Conservation (phyloP, 148 eudicot species). For the Drosera capensis region DNA sequence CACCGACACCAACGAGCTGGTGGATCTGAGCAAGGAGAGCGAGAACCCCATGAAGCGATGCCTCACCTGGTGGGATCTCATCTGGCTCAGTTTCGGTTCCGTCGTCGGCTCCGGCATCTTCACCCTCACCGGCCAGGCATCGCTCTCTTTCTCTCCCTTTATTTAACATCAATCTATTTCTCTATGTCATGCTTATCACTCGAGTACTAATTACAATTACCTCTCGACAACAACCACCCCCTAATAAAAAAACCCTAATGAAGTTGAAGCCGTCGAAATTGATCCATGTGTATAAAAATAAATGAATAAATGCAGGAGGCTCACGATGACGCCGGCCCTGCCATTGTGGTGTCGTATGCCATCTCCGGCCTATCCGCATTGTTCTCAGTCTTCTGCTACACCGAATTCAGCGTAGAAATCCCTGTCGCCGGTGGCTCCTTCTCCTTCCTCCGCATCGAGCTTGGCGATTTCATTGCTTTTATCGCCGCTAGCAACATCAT, state of each 20-base stretch:
- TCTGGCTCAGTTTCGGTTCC: conserved; percentile 69
- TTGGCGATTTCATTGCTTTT: conserved; percentile 81
- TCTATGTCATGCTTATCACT: too few relatives aligned
- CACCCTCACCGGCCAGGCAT: conserved; percentile 72
- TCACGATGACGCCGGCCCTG: conserved; percentile 61
- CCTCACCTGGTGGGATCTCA: conserved; percentile 78
- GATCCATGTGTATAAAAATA: too few relatives aligned
- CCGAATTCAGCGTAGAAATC: conserved; percentile 76
- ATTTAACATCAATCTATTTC: too few relatives aligned
- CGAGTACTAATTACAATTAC: too few relatives aligned
- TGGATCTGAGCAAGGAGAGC: conserved; percentile 29
- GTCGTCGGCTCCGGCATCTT: conserved; percentile 81
- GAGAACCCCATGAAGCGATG: conserved; percentile 48
- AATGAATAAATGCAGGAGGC: too few relatives aligned
- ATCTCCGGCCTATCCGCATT: conserved; percentile 73
- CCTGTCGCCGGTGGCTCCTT: conserved; percentile 94
- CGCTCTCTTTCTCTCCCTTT: too few relatives aligned
- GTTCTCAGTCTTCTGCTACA: conserved; percentile 78
- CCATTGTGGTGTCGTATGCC: conserved; percentile 60
- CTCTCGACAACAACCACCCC: too few relatives aligned
- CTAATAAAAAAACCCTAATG: too few relatives aligned
- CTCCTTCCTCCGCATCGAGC: conserved; percentile 62
- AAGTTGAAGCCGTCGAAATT: too few relatives aligned
- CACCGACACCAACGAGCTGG: conserved; percentile 35
- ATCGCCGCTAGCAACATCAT: conserved; percentile 82